Conservation (phyloP, 1,284 basidiomycete species). For the Cronartium quercuum region DNA sequence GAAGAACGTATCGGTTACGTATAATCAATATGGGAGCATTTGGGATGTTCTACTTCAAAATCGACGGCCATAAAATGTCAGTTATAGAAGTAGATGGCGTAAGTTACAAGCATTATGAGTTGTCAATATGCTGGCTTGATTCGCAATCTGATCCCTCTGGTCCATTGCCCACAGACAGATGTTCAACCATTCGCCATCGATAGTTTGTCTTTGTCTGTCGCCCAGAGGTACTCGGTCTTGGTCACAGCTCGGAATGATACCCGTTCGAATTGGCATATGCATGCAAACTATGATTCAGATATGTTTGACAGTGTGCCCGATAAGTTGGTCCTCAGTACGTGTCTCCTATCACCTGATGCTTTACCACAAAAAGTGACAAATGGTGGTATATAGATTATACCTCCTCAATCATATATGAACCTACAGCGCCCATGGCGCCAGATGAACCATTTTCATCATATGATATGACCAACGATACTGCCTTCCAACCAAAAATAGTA, state of each 20-base stretch:
- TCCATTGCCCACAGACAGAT: constrained; percentile 54
- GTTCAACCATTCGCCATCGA: constrained; percentile 65
- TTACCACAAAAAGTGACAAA: constrained; percentile 1
- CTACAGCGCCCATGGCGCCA: constrained; percentile 55
- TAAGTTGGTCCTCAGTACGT: constrained; percentile 63
- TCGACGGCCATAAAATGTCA: constrained; percentile 81
- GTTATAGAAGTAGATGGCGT: constrained; percentile 85
- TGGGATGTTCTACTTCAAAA: constrained; percentile 70
- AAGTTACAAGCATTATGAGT: too few species aligned
- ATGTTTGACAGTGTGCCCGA: constrained; percentile 80
- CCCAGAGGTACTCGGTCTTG: constrained; percentile 88
- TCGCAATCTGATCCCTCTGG: too few species aligned
- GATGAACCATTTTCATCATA: constrained; percentile 15
- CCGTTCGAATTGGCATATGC: constrained; percentile 77
- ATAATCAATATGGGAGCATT: constrained; percentile 64
- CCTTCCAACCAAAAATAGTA: constrained; percentile 4
- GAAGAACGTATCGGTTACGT: constrained; percentile 63
- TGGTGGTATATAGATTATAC: constrained; percentile 54
- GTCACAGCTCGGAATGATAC: constrained; percentile 77
- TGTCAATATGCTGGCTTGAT: too few species aligned
- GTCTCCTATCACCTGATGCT: not conserved
- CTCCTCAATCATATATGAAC: constrained; percentile 63
- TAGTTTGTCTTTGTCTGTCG: constrained; percentile 66
- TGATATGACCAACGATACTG: constrained; percentile 6
- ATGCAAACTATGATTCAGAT: constrained; percentile 72